Conservation (phyloP, 2,329 filamentous ascomycete species). For the Teratosphaeriaceae sp. region DNA sequence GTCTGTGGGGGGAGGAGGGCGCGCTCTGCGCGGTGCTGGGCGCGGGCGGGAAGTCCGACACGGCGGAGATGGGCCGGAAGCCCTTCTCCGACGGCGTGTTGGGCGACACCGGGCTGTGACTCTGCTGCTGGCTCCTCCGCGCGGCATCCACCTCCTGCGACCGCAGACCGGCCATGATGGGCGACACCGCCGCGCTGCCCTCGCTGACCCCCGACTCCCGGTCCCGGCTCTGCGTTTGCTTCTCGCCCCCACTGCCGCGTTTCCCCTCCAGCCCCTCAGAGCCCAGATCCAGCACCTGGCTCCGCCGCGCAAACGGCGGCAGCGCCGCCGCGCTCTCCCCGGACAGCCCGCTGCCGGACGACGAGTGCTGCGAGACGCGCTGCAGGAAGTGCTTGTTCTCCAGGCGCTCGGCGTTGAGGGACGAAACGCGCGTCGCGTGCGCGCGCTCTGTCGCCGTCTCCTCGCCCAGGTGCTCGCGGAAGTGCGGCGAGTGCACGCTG, state of each 20-base stretch:
- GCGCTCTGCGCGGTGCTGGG: neutral
- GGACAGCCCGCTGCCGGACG: conserved; percentile 15
- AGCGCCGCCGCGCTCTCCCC: conserved; percentile 24
- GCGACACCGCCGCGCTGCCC: conserved; percentile 3
- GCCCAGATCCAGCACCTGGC: conserved; percentile 21
- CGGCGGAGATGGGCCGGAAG: neutral
- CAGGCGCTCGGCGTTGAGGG: conserved; percentile 41
- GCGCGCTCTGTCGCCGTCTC: conserved; percentile 36
- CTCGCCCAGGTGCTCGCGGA: conserved; percentile 56
- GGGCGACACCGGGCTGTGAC: conserved; percentile 1
- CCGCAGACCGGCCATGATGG: neutral
- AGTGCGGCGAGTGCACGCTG: conserved; percentile 50
- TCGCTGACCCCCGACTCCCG: conserved; percentile 19
- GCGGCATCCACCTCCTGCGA: neutral
- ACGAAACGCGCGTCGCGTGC: conserved; percentile 34
- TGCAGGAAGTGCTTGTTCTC: conserved; percentile 44
- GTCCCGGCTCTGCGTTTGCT: no score
- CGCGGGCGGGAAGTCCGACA: neutral
- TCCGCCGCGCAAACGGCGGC: conserved; percentile 30
- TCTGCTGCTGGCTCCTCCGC: neutral
- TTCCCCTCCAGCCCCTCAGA: no score
- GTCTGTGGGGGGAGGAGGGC: neutral
- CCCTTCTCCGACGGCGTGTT: neutral
- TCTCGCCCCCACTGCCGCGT: no score
- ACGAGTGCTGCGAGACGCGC: conserved; percentile 34